phyloP scores from a whole-genome alignment of 192 early-diverging fungal species.

The Coemansia reversa region DNA sequence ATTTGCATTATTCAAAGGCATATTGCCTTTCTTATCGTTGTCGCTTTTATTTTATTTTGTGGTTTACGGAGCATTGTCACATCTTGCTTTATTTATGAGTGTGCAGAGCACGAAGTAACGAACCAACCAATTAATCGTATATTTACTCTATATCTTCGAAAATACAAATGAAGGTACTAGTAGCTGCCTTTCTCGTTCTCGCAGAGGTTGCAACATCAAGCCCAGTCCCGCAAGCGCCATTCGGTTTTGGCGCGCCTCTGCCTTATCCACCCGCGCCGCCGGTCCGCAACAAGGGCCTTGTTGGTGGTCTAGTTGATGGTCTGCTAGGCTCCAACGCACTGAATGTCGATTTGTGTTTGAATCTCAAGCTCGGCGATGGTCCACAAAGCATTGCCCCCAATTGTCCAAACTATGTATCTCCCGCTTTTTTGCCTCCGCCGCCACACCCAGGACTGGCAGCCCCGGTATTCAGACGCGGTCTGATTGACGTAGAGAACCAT shows the following conservation, averaged over 20 bases:
- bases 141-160: too few species aligned
- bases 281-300: constrained; percentile 46
- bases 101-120: too few species aligned
- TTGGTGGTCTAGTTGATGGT: constrained; percentile 40
- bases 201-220: constrained; percentile 39
- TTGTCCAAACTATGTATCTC: constrained; percentile 47
- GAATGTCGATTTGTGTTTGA: constrained; percentile 37
- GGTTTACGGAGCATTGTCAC: too few species aligned
- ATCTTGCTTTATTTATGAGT: too few species aligned
- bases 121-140: too few species aligned
- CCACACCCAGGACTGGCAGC: constrained; percentile 8
- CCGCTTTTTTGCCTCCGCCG: constrained; percentile 44
- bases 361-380: constrained; percentile 53
- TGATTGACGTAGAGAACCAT: constrained; percentile 43
- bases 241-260: constrained; percentile 16
- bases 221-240: constrained; percentile 25
- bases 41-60: too few species aligned
- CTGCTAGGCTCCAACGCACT: constrained; percentile 46
- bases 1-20: neutral
- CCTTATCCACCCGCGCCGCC: constrained; percentile 32
- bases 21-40: too few species aligned
- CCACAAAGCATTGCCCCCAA: constrained; percentile 49
- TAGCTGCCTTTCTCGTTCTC: constrained; percentile 44
- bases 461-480: constrained; percentile 43
- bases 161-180: constrained; percentile 43